Percentiles rank a stretch among this genome's conserved stretches.
These are phyloP conservation scores for Saitozyma podzolica DNA, from an alignment of 768 basidiomycete species.

Conservation along the genomic window DNA sequence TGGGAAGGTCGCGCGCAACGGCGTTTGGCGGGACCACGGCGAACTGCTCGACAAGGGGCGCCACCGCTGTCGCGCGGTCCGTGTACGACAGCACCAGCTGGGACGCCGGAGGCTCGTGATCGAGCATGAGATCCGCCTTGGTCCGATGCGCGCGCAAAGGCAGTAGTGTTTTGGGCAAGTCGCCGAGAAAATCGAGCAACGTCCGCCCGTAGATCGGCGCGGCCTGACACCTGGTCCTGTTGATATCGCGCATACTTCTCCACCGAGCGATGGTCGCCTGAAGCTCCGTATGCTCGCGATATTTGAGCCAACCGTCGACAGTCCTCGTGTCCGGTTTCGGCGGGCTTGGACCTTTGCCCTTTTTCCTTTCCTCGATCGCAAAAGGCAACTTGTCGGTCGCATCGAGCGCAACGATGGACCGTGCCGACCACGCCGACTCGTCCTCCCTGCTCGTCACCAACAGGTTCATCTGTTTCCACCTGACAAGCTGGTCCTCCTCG, in stretches of 20 bases:
- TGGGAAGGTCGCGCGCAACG: constrained; percentile 72
- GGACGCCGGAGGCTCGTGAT: constrained; percentile 51
- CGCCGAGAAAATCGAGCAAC: constrained; percentile 45
- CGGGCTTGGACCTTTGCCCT: constrained; percentile 35
- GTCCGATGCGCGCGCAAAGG: constrained; percentile 15
- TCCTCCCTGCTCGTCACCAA: constrained; percentile 64
- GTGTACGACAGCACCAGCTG: constrained; percentile 66
- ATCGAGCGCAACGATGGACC: constrained; percentile 32
- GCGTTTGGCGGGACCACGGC: constrained; percentile 77
- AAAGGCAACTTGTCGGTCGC: constrained; percentile 41
- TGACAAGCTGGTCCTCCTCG: constrained; percentile 27
- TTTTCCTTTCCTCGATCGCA: constrained; percentile 18
- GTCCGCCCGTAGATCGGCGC: constrained; percentile 53
- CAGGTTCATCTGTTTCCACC: constrained; percentile 60
- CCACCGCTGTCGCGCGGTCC: constrained; percentile 62
- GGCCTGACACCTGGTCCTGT: constrained; percentile 65
- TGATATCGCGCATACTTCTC: constrained; percentile 71
- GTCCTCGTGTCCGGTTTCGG: constrained; percentile 76
- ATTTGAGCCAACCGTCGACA: constrained; percentile 67
- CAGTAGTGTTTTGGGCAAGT: constrained; percentile 50
- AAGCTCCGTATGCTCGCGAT: constrained; percentile 58
- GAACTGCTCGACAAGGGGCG: constrained; percentile 65
- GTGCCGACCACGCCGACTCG: constrained; percentile 53
- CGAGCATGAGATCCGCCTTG: constrained; percentile 24
- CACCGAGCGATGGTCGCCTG: constrained; percentile 63